Percentiles rank a stretch among this genome's conserved stretches.
Conservation (phyloP, 352 stramenopile species). For the Elongisporangium prolatum region DNA sequence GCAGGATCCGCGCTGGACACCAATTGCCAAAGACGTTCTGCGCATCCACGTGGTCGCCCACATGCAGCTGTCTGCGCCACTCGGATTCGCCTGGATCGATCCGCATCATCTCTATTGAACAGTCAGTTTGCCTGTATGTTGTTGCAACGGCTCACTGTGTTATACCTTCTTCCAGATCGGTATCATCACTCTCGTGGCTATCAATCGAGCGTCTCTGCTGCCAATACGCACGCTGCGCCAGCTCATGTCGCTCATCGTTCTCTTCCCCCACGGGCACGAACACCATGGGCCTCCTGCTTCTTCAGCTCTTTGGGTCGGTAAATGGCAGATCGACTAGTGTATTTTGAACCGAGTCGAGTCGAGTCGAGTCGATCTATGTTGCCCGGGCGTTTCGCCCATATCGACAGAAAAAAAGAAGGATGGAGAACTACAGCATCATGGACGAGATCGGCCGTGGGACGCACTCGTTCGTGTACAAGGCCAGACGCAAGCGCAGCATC, state of each 20-base stretch:
- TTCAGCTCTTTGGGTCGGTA: slow-evolving; percentile 6
- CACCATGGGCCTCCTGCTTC: slow-evolving; percentile 32
- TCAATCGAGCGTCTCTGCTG: slow-evolving; percentile 1
- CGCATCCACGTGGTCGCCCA: slow-evolving; percentile 58
- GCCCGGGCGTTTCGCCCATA: not conserved
- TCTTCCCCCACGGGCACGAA: slow-evolving; percentile 31
- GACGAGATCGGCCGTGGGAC: slow-evolving; percentile 90
- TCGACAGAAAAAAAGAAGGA: slow-evolving; percentile 15
- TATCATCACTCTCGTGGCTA: slow-evolving; percentile 46
- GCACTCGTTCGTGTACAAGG: slow-evolving; percentile 92
- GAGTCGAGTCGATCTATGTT: not conserved
- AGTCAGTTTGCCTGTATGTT: too few species aligned
- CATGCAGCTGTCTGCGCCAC: slow-evolving; percentile 69
- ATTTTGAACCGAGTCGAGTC: not conserved
- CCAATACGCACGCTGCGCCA: not conserved
- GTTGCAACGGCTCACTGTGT: too few species aligned
- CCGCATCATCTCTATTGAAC: slow-evolving; percentile 72
- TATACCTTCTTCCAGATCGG: slow-evolving; percentile 72
- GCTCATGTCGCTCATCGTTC: slow-evolving; percentile 2
- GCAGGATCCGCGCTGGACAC: slow-evolving; percentile 58
- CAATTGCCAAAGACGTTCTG: slow-evolving; percentile 85
- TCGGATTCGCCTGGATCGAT: slow-evolving; percentile 62
- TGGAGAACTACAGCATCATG: slow-evolving; percentile 96
- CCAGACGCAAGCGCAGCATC: slow-evolving; percentile 88
- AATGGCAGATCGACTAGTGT: not conserved